phyloP scores from a whole-genome alignment of 148 eudicot species.

The Chenopodium quinoa region DNA sequence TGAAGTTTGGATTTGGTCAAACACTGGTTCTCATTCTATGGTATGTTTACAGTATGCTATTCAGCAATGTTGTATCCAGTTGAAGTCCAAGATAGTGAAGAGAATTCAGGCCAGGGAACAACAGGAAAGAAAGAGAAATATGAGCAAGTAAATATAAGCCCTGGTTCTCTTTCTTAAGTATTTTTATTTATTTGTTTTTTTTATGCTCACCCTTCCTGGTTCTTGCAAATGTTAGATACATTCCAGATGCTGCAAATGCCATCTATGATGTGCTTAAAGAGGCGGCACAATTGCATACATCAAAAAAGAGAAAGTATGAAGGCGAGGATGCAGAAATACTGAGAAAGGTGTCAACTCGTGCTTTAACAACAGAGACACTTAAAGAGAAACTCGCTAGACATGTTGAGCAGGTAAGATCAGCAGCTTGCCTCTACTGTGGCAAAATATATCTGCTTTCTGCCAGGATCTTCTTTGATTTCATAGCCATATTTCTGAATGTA shows the following conservation, averaged over 20 bases:
- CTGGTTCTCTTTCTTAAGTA: no score
- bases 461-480: background rate
- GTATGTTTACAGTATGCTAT: slow-evolving; percentile 60
- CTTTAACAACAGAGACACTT: slow-evolving; percentile 54
- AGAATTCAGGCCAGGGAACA: slow-evolving; percentile 97
- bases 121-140: slow-evolving; percentile 92
- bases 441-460: background rate
- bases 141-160: slow-evolving; percentile 62
- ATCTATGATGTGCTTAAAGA: slow-evolving; percentile 70
- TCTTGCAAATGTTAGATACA: slow-evolving; percentile 55
- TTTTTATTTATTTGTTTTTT: background rate
- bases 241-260: slow-evolving; percentile 79
- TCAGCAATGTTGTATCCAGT: slow-evolving; percentile 89
- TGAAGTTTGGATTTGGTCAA: background rate
- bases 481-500: background rate
- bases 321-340: slow-evolving; percentile 75
- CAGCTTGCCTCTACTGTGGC: background rate
- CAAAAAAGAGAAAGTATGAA: slow-evolving; percentile 62
- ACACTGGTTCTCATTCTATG: background rate
- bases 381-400: slow-evolving; percentile 88
- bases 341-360: slow-evolving; percentile 54
- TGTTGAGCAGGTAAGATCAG: slow-evolving; percentile 73
- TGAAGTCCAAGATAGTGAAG: slow-evolving; percentile 88
- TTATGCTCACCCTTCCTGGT: background rate
- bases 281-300: slow-evolving; percentile 50